A percentile compares a stretch with the other conserved stretches of the same genome.
Evolutionary conservation across 441 rosid species (phyloP).

Genomic region (Macaranga tanarius): DNA sequence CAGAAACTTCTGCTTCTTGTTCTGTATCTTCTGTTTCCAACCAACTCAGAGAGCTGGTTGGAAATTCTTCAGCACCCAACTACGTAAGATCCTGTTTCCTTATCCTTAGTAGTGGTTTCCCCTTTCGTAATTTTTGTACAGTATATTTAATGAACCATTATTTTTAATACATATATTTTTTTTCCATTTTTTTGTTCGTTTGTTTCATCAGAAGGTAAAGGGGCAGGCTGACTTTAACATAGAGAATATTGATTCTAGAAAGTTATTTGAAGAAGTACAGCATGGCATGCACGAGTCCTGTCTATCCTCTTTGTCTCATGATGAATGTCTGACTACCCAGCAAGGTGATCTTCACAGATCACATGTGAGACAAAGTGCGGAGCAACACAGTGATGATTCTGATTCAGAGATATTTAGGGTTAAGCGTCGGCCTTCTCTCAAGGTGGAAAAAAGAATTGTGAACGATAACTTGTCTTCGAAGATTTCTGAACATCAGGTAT

Average conservation of each 20-base stretch:
- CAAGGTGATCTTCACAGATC: conserved; percentile 28
- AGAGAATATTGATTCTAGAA: conserved; percentile 38
- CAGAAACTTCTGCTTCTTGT: conserved; percentile 38
- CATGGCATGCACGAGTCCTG: conserved; percentile 35
- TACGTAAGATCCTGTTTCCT: conserved; percentile 48
- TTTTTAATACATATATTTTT: background rate
- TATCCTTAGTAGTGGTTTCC: conserved; percentile 3
- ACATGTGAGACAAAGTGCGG: conserved; percentile 31
- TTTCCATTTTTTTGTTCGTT: conserved; percentile 9
- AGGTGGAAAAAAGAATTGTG: conserved; percentile 52
- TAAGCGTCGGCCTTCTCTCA: conserved; percentile 74
- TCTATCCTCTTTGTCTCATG: conserved; percentile 37
- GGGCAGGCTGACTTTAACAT: conserved; percentile 34
- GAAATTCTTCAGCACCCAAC: conserved; percentile 36
- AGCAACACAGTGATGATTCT: conserved; percentile 74
- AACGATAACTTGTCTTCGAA: conserved; percentile 36
- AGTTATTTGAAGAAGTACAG: conserved; percentile 43
- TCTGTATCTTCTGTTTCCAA: conserved; percentile 53
- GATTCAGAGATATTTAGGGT: conserved; percentile 87
- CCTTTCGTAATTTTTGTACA: background rate
- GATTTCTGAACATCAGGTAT: conserved; percentile 58
- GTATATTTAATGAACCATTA: background rate
- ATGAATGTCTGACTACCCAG: conserved; percentile 33
- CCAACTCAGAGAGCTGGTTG: conserved; percentile 38
- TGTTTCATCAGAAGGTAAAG: conserved; percentile 40